phyloP scores from a whole-genome alignment of 2,329 filamentous ascomycete genomes.

The Arthrinium puccinioides region DNA sequence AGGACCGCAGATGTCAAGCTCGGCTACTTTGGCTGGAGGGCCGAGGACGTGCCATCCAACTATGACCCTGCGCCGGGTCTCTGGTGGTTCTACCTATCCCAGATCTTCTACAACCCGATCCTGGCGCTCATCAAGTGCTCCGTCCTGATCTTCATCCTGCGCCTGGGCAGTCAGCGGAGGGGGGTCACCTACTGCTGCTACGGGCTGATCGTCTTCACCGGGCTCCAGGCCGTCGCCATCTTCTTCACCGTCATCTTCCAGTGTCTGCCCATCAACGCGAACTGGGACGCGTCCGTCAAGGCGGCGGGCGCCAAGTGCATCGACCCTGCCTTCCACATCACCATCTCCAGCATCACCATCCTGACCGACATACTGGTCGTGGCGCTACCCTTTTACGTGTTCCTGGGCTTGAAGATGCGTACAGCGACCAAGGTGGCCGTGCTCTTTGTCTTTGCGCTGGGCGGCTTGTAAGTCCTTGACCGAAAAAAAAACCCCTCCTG shows the following conservation, averaged over 20 bases:
- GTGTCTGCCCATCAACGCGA: conserved; percentile 25
- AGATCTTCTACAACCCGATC: conserved; percentile 37
- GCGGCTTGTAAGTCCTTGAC: conserved; percentile 11
- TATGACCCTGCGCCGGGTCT: conserved; percentile 9
- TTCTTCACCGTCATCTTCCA: conserved; percentile 31
- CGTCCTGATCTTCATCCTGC: conserved; percentile 34
- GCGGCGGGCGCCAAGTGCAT: conserved; percentile 22
- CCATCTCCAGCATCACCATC: conserved; percentile 27
- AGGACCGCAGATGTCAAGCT: conserved; percentile 15
- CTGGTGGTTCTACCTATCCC: conserved; percentile 28
- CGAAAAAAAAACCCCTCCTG: background rate
- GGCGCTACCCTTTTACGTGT: conserved; percentile 29
- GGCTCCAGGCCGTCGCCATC: conserved; percentile 24
- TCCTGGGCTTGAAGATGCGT: conserved; percentile 28
- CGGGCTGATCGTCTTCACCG: conserved; percentile 24
- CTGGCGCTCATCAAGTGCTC: conserved; percentile 36
- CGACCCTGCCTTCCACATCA: conserved; percentile 23
- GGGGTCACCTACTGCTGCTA: conserved; percentile 21
- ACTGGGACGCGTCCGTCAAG: conserved; percentile 19
- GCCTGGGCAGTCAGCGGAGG: conserved; percentile 26
- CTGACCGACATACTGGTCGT: conserved; percentile 30
- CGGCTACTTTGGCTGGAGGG: conserved; percentile 21
- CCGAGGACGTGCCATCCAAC: conserved; percentile 6
- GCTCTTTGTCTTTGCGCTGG: conserved; percentile 27
- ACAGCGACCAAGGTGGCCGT: conserved; percentile 25